phyloP scores from a whole-genome alignment of 768 basidiomycete species.

The Chalciporus pseudorubinellus region DNA sequence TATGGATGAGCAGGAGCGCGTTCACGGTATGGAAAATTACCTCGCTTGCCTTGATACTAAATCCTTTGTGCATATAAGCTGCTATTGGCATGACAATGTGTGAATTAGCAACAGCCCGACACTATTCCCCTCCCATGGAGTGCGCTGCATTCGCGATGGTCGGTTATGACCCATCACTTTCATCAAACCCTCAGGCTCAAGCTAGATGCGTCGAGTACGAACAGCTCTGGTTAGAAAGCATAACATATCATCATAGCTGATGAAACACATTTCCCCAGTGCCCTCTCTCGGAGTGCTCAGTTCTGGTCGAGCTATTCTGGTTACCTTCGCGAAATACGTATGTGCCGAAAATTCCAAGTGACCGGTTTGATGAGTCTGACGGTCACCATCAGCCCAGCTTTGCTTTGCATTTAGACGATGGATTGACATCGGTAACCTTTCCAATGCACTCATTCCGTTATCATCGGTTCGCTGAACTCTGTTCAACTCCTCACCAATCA shows the following conservation, averaged over 20 bases:
- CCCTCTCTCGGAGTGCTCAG: conserved; percentile 73
- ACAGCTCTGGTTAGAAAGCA: not conserved
- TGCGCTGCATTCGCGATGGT: conserved; percentile 37
- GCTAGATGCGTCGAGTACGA: conserved; percentile 54
- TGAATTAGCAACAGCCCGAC: conserved; percentile 71
- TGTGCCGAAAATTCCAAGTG: conserved; percentile 31
- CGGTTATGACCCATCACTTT: not conserved
- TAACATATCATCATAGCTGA: not conserved
- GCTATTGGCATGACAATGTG: conserved; percentile 79
- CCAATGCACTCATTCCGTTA: conserved; percentile 5
- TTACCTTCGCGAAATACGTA: conserved; percentile 75
- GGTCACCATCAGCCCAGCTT: conserved; percentile 55
- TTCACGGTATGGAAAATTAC: conserved; percentile 45
- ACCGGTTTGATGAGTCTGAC: conserved; percentile 27
- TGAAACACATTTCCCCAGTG: conserved; percentile 37
- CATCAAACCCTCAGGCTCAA: conserved; percentile 26
- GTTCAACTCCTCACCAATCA: not conserved
- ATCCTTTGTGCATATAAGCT: conserved; percentile 42
- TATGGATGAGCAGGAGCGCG: conserved; percentile 56
- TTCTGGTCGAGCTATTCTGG: conserved; percentile 87
- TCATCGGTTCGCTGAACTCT: conserved; percentile 7
- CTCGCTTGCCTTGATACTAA: not conserved
- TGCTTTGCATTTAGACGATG: conserved; percentile 72
- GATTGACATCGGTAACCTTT: conserved; percentile 64
- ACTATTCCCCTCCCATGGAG: conserved; percentile 66